Evolutionary conservation across 768 basidiomycete species (phyloP), one percentile per base, ranked within the genome.

Genomic region (Pholiota conissans): DNA sequence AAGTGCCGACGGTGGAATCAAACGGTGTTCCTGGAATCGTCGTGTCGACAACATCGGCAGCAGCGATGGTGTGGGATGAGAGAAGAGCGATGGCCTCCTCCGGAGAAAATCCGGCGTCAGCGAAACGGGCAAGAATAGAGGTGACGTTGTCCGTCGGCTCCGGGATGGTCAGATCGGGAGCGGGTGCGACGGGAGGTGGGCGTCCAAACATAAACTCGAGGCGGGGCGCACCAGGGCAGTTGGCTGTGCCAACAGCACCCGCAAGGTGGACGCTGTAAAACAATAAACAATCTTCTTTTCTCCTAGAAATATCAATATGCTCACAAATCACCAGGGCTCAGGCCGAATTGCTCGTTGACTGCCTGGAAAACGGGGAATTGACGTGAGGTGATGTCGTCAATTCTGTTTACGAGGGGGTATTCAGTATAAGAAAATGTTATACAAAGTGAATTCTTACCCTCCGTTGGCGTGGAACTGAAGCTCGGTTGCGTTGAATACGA

Each of bases 201-300:
- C 68, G 68, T 32, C 74, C 70, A 14, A 68, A 63, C 49, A 67
- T 56, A 57, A 70, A 73, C n/a, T 67, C 49, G 11, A 76, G 62
- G 9, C n/a, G n/a, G n/a, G n/a, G n/a, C n/a, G n/a, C n/a, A n/a
- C n/a, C n/a, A n/a, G n/a, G n/a, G n/a, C n/a, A n/a, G n/a, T n/a
- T n/a, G n/a, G n/a, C n/a, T n/a, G n/a, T n/a, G n/a, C n/a, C n/a
- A n/a, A n/a, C n/a, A 10, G 65, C 65, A 14, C 40, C 65, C 13
- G 65, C 65, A 18, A 65, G 61, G 35, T 65, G 65, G n/a, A 65
- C 56, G 28, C 65, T 65, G 20, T 24, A 52, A 48, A 16, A 14
- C 26, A 14, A 20, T 1, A 13, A 14, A 20, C 42, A 6, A n/a
- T 39, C 18, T n/a, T n/a, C n/a, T n/a, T n/a, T n/a, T n/a, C n/a